Conservation (phyloP, 805 yeast species). For the Wickerhamiella alocasiicola region DNA sequence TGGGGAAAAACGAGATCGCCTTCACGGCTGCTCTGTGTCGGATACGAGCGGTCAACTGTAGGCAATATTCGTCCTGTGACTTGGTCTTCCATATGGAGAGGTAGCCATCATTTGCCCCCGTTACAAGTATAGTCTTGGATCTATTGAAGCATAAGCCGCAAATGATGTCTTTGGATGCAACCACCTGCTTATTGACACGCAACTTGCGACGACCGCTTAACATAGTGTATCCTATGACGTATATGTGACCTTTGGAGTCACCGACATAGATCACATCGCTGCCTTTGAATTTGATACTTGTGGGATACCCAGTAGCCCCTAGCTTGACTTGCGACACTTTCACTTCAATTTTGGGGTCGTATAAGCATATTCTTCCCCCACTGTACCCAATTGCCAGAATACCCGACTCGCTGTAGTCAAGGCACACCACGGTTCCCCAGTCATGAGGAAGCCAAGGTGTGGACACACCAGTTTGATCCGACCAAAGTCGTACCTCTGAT, state of each 20-base stretch:
- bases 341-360: not conserved
- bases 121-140: not conserved
- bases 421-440: constrained; percentile 2
- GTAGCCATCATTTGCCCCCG: constrained; percentile 6
- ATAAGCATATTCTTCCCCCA: not conserved
- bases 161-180: not conserved
- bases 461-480: not conserved
- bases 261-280: not conserved
- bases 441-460: not conserved
- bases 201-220: not conserved
- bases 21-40: constrained; percentile 7
- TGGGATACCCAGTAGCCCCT: not conserved
- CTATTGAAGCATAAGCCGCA: not conserved
- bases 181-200: not conserved
- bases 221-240: not conserved
- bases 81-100: not conserved
- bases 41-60: too few relatives aligned
- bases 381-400: constrained; percentile 4
- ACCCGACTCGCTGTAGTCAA: not conserved
- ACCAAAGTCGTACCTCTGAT: not conserved
- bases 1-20: constrained; percentile 3
- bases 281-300: not conserved
- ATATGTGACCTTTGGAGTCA: not conserved
- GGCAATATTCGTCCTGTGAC: not conserved
- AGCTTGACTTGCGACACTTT: not conserved